Base-by-base conservation (phyloP, 1,139 yeast genomes). In the Hemisphaericaspora xylanilytica region DNA sequence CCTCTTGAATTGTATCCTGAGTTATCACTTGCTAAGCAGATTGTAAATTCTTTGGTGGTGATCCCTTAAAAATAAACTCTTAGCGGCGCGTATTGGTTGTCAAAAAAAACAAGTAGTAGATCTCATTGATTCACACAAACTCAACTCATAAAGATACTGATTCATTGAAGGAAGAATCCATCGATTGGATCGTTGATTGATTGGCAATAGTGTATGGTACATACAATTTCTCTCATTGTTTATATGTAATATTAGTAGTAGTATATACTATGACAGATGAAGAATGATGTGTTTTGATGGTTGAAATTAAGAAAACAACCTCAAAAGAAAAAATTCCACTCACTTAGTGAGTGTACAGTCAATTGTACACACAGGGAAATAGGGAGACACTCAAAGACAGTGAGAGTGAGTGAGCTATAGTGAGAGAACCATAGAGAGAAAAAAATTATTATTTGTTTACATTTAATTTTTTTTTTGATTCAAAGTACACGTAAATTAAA, bases 221-320 rank as follows among this genome's bases (percentile, higher is more conserved):
- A 39, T 45, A 45, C 48, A 42, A 45, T 45, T 38, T 45, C 48
- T 45, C 48, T 45, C 48, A 45, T 45, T 28, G 36, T 38, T 20
- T 17, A 29, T 34, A 11, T 27, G 21, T 26, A 22, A 7, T 32
- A 22, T 32, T 14, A 24, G 11, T 32, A 24, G n/a, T n/a, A n/a
- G n/a, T n/a, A n/a, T n/a, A n/a, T n/a, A n/a, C n/a, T n/a, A 13
- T n/a, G 5, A 28, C 13, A 14, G 10, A 8, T 6, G 22, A 20
- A 6, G 22, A 20, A 20, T 24, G 26, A 24, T 24, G 26, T 24
- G 26, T 9, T 24, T n/a, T n/a, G n/a, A n/a, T n/a, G n/a, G n/a
- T n/a, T n/a, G n/a, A n/a, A n/a, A n/a, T n/a, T n/a, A n/a, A n/a
- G n/a, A n/a, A n/a, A n/a, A n/a, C n/a, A n/a, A n/a, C n/a, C n/a